phyloP scores from a whole-genome alignment of 2,329 filamentous ascomycete species.

The Zymoseptoria crescenta region DNA sequence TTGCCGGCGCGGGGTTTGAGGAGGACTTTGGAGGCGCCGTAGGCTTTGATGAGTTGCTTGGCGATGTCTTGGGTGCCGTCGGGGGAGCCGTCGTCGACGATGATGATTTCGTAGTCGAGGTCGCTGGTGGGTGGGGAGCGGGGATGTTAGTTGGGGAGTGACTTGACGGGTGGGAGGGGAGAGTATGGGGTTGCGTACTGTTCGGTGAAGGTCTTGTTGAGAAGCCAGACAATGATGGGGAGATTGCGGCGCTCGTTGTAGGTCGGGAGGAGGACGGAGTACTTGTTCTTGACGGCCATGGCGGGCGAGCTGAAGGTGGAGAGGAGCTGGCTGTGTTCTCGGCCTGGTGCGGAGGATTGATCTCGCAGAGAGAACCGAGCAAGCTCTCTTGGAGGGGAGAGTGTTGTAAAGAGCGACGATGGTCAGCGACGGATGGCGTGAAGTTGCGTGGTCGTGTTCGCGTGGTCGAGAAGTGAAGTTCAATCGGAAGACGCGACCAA shows the following conservation, averaged over 20 bases:
- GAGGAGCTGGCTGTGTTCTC: not conserved
- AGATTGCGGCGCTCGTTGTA: conserved; percentile 98
- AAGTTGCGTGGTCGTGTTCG: not conserved
- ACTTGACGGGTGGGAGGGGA: not conserved
- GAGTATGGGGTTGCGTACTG: conserved; percentile 65
- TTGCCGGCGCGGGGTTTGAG: conserved; percentile 89
- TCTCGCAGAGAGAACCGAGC: not conserved
- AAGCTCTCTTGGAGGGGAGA: not conserved
- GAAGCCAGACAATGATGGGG: conserved; percentile 88
- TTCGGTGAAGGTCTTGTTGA: conserved; percentile 85
- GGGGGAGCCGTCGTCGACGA: conserved; percentile 95
- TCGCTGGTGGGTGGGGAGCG: conserved; percentile 51
- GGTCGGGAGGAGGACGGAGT: conserved; percentile 93
- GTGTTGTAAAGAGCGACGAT: not conserved
- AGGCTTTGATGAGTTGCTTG: conserved; percentile 80
- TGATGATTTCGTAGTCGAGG: conserved; percentile 93
- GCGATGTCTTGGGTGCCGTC: conserved; percentile 91
- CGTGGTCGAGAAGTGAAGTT: not conserved
- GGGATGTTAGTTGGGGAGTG: not conserved
- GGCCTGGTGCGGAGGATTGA: not conserved
- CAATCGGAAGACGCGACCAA: not conserved
- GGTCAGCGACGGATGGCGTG: not conserved
- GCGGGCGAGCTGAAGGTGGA: not conserved
- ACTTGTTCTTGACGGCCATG: conserved; percentile 65
- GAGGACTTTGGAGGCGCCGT: conserved; percentile 61